Conservation (phyloP, 768 basidiomycete species). For the Rhodotorula diobovata region DNA sequence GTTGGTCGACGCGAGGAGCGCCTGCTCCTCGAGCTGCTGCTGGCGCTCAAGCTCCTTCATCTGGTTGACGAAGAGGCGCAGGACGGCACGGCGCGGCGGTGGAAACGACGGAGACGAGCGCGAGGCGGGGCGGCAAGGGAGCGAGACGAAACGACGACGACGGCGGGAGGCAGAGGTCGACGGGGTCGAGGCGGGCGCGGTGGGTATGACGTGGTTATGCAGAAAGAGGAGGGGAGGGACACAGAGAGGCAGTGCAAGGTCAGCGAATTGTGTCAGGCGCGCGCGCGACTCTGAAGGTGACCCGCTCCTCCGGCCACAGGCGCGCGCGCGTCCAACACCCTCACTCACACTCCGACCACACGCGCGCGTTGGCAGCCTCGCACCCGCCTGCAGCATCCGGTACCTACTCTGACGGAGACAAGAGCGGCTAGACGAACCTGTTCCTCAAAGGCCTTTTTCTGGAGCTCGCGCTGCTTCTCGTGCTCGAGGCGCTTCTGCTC, state of each 20-base stretch:
- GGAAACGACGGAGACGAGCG: background rate
- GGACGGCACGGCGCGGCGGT: too few species aligned
- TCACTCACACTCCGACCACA: too few species aligned
- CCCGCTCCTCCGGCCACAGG: too few species aligned
- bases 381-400: background rate
- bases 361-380: background rate
- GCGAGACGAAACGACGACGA: background rate
- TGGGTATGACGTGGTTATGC: too few species aligned
- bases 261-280: too few species aligned
- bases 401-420: background rate
- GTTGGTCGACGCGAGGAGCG: conserved; percentile 63
- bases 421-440: conserved; percentile 45
- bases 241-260: too few species aligned
- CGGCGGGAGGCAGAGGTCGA: too few species aligned
- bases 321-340: too few species aligned
- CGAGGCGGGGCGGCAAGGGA: background rate
- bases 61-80: conserved; percentile 46
- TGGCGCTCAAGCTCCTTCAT: conserved; percentile 89
- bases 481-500: conserved; percentile 85
- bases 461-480: conserved; percentile 77
- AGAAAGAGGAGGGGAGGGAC: too few species aligned
- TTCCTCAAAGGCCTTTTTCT: conserved; percentile 88
- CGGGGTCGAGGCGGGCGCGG: too few species aligned
- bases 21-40: conserved; percentile 65
- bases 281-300: too few species aligned